phyloP scores from a whole-genome alignment of 768 basidiomycete genomes.

The Pulveroboletus sp. region DNA sequence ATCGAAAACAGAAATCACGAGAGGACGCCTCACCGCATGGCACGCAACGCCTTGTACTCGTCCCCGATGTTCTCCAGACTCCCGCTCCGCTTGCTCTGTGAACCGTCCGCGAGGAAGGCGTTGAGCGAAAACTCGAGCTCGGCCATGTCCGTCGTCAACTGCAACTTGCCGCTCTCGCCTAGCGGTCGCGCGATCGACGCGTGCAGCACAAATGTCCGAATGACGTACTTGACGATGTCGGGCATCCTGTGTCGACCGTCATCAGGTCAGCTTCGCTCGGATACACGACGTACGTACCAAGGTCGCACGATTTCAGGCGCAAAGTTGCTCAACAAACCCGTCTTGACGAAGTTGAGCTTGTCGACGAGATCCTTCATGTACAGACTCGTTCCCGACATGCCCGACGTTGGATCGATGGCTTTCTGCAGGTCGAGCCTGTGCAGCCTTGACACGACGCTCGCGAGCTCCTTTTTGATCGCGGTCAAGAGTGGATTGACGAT shows the following conservation, averaged over 20 bases:
- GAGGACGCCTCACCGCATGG: slow-evolving; percentile 65
- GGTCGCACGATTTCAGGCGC: slow-evolving; percentile 66
- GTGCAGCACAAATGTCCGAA: slow-evolving; percentile 86
- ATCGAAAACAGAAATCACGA: not conserved
- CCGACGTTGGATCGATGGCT: slow-evolving; percentile 59
- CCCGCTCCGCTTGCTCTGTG: slow-evolving; percentile 55
- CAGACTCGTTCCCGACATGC: slow-evolving; percentile 51
- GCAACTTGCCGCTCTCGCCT: slow-evolving; percentile 89
- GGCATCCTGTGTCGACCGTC: slow-evolving; percentile 43
- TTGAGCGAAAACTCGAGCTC: slow-evolving; percentile 91
- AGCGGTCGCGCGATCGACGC: slow-evolving; percentile 90
- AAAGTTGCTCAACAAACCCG: slow-evolving; percentile 72
- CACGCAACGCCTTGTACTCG: slow-evolving; percentile 81
- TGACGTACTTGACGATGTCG: slow-evolving; percentile 71
- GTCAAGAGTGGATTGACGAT: slow-evolving; percentile 59
- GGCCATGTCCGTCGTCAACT: slow-evolving; percentile 94
- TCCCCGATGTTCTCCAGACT: slow-evolving; percentile 76
- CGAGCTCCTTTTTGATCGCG: slow-evolving; percentile 76
- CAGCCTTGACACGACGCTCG: slow-evolving; percentile 73
- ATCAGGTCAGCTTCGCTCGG: slow-evolving; percentile 6
- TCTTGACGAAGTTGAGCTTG: slow-evolving; percentile 72
- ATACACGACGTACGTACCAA: slow-evolving; percentile 50
- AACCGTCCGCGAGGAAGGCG: slow-evolving; percentile 63
- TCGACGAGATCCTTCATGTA: slow-evolving; percentile 89
- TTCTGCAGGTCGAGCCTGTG: slow-evolving; percentile 84